Conservation (phyloP, 768 basidiomycete species). For the Infundibulicybe gibba region DNA sequence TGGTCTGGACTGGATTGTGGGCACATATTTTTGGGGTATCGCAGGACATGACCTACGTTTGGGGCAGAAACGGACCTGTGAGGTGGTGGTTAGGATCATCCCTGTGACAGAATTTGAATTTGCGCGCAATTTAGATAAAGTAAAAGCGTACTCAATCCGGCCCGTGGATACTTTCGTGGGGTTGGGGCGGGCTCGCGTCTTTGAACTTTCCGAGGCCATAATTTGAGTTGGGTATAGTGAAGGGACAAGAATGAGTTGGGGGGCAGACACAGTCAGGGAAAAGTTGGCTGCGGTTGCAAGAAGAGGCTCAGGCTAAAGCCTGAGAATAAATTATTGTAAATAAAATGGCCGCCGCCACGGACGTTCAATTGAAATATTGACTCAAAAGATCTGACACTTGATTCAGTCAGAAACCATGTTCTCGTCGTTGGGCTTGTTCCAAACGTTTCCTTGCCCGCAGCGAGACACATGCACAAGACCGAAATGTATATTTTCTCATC, state of each 20-base stretch:
- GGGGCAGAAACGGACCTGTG: conserved; percentile 56
- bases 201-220: background rate
- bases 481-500: conserved; percentile 69
- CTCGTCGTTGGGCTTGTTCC: conserved; percentile 55
- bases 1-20: conserved; percentile 23
- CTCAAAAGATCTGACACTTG: too few species aligned
- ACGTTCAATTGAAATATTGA: too few species aligned
- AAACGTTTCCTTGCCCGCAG: conserved; percentile 57
- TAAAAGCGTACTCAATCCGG: conserved; percentile 23
- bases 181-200: background rate
- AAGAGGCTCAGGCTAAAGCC: too few species aligned
- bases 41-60: conserved; percentile 43
- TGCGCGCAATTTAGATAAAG: conserved; percentile 1
- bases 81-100: conserved; percentile 58
- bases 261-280: too few species aligned
- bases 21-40: conserved; percentile 5
- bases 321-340: too few species aligned
- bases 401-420: conserved; percentile 46
- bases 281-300: too few species aligned
- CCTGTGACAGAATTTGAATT: conserved; percentile 23
- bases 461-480: conserved; percentile 39
- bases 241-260: too few species aligned
- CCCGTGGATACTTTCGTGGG: conserved; percentile 2
- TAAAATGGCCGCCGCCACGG: too few species aligned
- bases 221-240: background rate